phyloP scores from a whole-genome alignment of 2,329 filamentous ascomycete genomes.

The Penicillium sp. region DNA sequence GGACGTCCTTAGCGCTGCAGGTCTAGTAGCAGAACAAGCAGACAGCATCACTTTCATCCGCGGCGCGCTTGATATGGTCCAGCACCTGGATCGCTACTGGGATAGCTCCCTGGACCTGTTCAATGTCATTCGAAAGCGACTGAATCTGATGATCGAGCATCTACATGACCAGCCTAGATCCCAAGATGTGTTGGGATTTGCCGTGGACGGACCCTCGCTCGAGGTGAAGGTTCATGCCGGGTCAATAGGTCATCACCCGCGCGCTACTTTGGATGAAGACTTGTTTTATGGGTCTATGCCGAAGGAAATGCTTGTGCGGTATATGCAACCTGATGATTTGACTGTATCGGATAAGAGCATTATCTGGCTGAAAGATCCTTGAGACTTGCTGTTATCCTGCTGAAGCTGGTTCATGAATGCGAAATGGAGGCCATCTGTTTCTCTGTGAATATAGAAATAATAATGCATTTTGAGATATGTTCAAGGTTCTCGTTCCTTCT shows the following conservation, averaged over 20 bases:
- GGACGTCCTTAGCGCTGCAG: conserved; percentile 60
- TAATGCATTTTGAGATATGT: no score
- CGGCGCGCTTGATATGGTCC: conserved; percentile 50
- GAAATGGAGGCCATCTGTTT: no score
- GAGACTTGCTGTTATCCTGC: no score
- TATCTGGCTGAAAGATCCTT: conserved; percentile 25
- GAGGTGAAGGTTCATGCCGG: conserved; percentile 36
- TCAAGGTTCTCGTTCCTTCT: background rate
- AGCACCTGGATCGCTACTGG: conserved; percentile 56
- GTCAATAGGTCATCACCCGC: conserved; percentile 11
- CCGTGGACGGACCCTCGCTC: conserved; percentile 33
- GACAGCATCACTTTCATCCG: conserved; percentile 51
- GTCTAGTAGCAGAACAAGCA: conserved; percentile 48
- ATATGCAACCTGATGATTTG: conserved; percentile 28
- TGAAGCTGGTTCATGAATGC: no score
- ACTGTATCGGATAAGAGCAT: conserved; percentile 23
- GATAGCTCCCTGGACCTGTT: conserved; percentile 51
- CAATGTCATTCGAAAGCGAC: conserved; percentile 45
- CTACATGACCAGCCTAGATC: conserved; percentile 29
- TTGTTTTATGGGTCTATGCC: conserved; percentile 38
- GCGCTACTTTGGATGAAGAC: conserved; percentile 34
- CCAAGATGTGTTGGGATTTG: conserved; percentile 36
- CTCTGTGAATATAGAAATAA: no score
- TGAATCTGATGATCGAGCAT: conserved; percentile 41
- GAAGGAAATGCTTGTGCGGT: conserved; percentile 26